Evolutionary conservation across 2,329 filamentous ascomycete species (phyloP).

Genomic region (Talaromyces sp.): DNA sequence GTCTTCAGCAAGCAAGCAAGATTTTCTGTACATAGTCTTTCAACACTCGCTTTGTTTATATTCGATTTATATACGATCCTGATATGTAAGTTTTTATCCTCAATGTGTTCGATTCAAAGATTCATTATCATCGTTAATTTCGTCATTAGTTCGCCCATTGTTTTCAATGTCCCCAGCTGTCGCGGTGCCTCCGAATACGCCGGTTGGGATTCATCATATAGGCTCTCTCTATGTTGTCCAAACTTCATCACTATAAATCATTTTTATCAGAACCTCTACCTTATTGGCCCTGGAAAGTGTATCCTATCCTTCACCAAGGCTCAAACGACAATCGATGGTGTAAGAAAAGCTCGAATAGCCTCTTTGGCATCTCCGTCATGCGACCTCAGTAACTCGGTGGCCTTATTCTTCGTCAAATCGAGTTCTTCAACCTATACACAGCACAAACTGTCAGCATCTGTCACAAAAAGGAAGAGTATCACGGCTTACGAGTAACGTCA

Average conservation of each 20-base stretch:
- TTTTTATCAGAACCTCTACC: not conserved
- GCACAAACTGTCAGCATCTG: not conserved
- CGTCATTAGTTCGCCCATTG: not conserved
- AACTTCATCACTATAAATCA: not conserved
- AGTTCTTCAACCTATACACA: slow-evolving; percentile 41
- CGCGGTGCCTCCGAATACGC: not conserved
- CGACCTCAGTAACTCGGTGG: slow-evolving; percentile 46
- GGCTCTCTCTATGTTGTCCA: not conserved
- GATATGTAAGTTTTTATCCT: not conserved
- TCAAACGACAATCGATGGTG: slow-evolving; percentile 22
- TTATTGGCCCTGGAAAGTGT: not conserved
- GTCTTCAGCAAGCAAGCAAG: not conserved
- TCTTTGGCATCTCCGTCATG: slow-evolving; percentile 44
- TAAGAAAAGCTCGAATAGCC: slow-evolving; percentile 44
- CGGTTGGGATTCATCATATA: not conserved
- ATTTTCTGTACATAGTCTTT: not conserved
- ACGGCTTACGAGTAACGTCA: slow-evolving; percentile 44
- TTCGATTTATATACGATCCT: not conserved
- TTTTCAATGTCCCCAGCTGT: not conserved
- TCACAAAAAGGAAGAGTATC: not conserved
- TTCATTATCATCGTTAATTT: not conserved
- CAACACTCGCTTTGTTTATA: not conserved
- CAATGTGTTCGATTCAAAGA: not conserved
- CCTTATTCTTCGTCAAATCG: slow-evolving; percentile 46
- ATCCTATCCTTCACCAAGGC: not conserved